Conservation (phyloP, 2,329 filamentous ascomycete genomes). For the Cytospora piceae region DNA sequence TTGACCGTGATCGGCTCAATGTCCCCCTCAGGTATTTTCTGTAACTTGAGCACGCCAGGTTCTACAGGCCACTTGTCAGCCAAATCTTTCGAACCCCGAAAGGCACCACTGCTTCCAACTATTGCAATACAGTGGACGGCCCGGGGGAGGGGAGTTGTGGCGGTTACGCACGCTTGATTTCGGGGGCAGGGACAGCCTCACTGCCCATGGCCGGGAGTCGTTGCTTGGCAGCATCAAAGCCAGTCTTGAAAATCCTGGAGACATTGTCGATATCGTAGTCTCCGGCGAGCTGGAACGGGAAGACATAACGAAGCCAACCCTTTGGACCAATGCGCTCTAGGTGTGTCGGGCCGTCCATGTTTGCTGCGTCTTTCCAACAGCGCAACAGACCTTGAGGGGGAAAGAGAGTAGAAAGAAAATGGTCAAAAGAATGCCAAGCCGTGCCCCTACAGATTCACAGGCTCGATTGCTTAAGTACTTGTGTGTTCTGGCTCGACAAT, state of each 20-base stretch:
- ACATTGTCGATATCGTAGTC: slow-evolving; percentile 37
- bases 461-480: too few relatives aligned
- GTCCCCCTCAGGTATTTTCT: slow-evolving; percentile 35
- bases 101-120: not conserved
- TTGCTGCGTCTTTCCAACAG: not conserved
- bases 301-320: slow-evolving; percentile 40
- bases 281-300: slow-evolving; percentile 39
- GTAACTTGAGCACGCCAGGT: slow-evolving; percentile 39
- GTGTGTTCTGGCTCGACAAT: too few relatives aligned
- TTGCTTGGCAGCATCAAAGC: slow-evolving; percentile 36
- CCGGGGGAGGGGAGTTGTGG: not conserved
- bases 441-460: too few relatives aligned
- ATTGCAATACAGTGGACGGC: not conserved
- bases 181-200: slow-evolving; percentile 39
- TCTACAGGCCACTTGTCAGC: slow-evolving; percentile 25
- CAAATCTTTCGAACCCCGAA: not conserved
- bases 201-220: slow-evolving; percentile 38
- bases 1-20: slow-evolving; percentile 36
- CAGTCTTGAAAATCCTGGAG: slow-evolving; percentile 35
- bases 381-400: not conserved
- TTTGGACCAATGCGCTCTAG: slow-evolving; percentile 42
- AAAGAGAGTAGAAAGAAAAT: too few relatives aligned
- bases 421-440: too few relatives aligned
- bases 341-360: slow-evolving; percentile 30
- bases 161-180: slow-evolving; percentile 32